Evolutionary conservation across 257 asterid species (phyloP).

Genomic region (Nicotiana sylvestris): DNA sequence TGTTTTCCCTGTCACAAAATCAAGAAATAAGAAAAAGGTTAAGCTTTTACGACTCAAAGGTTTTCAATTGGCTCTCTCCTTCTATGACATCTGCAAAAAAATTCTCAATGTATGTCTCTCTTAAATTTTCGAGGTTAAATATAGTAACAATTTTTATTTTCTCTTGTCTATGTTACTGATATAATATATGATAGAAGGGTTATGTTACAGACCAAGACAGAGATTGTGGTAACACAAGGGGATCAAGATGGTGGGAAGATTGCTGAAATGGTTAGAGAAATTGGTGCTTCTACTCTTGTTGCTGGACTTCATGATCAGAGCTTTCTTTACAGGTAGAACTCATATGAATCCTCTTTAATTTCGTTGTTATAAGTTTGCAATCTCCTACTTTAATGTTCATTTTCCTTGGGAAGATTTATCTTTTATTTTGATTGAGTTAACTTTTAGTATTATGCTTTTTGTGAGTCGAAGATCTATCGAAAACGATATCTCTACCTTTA

Average conservation of each 20-base stretch:
- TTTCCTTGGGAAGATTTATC: background rate
- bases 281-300: slow-evolving; percentile 86
- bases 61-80: slow-evolving; percentile 81
- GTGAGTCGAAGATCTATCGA: too few species aligned
- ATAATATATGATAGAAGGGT: slow-evolving; percentile 11
- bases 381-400: background rate
- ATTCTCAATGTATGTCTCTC: slow-evolving; percentile 49
- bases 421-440: too few species aligned
- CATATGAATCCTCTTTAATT: background rate
- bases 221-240: slow-evolving; percentile 85
- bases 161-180: background rate
- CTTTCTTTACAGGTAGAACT: slow-evolving; percentile 64
- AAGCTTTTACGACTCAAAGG: slow-evolving; percentile 63
- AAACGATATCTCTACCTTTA: too few species aligned
- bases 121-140: background rate
- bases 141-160: background rate
- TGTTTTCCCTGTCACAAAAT: slow-evolving; percentile 41
- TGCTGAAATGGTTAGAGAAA: slow-evolving; percentile 65
- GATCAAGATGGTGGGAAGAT: slow-evolving; percentile 65
- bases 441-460: background rate
- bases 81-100: slow-evolving; percentile 67
- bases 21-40: slow-evolving; percentile 49
- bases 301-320: slow-evolving; percentile 87
- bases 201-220: slow-evolving; percentile 67
- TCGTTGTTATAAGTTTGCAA: background rate